Conservation (phyloP, 371 early-diverging fungal species). For the Globomyces sp. region DNA sequence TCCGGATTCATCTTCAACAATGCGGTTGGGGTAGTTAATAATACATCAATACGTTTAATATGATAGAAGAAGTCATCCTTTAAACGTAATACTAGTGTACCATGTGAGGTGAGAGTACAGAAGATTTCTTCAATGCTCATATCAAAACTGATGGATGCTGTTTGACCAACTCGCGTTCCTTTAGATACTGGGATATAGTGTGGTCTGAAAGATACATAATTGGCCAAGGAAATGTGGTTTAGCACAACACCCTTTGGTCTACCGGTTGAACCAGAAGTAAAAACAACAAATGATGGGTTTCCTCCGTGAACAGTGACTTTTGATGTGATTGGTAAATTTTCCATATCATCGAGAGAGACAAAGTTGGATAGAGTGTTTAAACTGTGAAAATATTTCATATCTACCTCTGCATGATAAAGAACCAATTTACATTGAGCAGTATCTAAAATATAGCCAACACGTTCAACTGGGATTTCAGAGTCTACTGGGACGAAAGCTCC, state of each 20-base stretch:
- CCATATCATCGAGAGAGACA: neutral
- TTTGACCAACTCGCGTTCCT: neutral
- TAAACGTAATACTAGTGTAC: conserved; percentile 24
- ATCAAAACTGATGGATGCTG: conserved; percentile 15
- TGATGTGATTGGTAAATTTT: neutral
- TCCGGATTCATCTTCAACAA: conserved; percentile 21
- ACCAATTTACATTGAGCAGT: neutral
- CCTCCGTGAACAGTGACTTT: neutral
- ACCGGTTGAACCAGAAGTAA: conserved; percentile 44
- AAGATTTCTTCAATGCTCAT: conserved; percentile 14
- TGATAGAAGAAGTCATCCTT: conserved; percentile 10
- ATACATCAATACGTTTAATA: neutral
- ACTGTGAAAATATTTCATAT: neutral
- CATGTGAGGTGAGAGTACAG: neutral
- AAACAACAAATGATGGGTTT: conserved; percentile 31
- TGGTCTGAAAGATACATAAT: neutral
- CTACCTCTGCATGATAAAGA: conserved; percentile 1
- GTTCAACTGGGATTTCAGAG: neutral
- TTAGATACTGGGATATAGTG: neutral
- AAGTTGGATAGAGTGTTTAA: neutral
- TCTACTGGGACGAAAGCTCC: conserved; percentile 16
- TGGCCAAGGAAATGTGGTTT: neutral
- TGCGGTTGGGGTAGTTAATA: conserved; percentile 21
- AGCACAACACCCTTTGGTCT: conserved; percentile 33
- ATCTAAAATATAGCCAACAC: conserved; percentile 10